Conservation (phyloP, 2,329 filamentous ascomycete species). For the Fusarium sterilihyphosum region DNA sequence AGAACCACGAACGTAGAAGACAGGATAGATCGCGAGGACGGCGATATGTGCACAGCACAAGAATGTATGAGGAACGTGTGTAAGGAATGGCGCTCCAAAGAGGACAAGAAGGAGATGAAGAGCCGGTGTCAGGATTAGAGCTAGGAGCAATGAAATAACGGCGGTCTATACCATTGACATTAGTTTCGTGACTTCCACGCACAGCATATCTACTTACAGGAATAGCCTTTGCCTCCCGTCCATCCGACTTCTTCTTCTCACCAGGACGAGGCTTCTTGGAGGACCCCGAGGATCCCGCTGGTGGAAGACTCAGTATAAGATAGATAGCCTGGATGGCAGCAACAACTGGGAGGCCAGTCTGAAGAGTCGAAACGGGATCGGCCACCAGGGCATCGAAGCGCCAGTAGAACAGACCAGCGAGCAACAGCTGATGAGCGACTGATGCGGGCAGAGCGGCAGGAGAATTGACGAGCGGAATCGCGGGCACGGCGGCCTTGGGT, state of each 20-base stretch:
- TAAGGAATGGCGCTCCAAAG: constrained; percentile 90
- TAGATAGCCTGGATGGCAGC: constrained; percentile 72
- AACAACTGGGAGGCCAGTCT: constrained; percentile 69
- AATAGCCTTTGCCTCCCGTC: constrained; percentile 55
- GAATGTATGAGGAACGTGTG: constrained; percentile 80
- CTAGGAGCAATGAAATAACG: constrained; percentile 64
- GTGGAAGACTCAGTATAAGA: constrained; percentile 70
- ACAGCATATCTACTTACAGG: constrained; percentile 52
- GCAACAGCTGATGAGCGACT: constrained; percentile 73
- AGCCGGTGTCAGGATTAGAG: constrained; percentile 74
- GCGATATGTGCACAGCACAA: constrained; percentile 85
- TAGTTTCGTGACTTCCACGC: background rate
- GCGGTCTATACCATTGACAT: constrained; percentile 50
- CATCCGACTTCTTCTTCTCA: constrained; percentile 63
- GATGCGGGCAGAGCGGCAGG: constrained; percentile 62
- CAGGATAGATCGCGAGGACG: constrained; percentile 78
- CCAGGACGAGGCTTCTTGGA: constrained; percentile 64
- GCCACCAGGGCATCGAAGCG: constrained; percentile 74
- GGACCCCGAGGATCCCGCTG: constrained; percentile 59
- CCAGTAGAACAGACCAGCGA: constrained; percentile 71
- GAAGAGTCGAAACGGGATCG: constrained; percentile 73
- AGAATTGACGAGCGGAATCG: constrained; percentile 52
- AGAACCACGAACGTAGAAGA: constrained; percentile 88
- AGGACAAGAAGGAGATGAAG: constrained; percentile 76
- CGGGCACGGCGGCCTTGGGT: constrained; percentile 45